Conservation (phyloP, 73 alveolate genomes). For the Uronychia setigera region DNA sequence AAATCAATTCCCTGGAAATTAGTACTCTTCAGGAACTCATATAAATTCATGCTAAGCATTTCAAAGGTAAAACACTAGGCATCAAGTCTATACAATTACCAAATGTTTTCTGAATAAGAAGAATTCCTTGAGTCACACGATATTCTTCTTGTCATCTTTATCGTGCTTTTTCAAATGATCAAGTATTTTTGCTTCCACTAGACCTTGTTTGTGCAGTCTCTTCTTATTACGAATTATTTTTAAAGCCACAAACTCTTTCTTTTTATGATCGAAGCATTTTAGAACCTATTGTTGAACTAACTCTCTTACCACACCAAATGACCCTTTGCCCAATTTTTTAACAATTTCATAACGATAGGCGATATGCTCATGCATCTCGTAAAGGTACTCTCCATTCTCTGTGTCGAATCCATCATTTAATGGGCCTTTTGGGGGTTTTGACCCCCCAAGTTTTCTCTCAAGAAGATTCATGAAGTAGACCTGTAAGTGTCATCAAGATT, state of each 20-base stretch:
- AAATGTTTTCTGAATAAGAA: slow-evolving; percentile 71
- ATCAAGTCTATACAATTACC: slow-evolving; percentile 24
- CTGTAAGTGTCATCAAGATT: neutral
- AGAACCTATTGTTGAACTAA: slow-evolving; percentile 53
- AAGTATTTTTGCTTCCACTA: slow-evolving; percentile 72
- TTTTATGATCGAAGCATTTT: slow-evolving; percentile 85
- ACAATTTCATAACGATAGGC: slow-evolving; percentile 70
- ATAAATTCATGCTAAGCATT: slow-evolving; percentile 63
- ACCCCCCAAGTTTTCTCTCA: neutral
- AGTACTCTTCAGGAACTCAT: slow-evolving; percentile 78
- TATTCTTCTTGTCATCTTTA: slow-evolving; percentile 52
- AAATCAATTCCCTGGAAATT: slow-evolving; percentile 85
- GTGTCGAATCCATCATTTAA: slow-evolving; percentile 55
- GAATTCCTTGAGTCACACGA: slow-evolving; percentile 67
- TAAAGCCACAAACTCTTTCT: slow-evolving; percentile 73
- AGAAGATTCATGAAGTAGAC: neutral
- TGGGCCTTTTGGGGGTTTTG: slow-evolving; percentile 26
- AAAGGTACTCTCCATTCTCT: slow-evolving; percentile 45
- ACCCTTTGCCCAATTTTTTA: slow-evolving; percentile 79
- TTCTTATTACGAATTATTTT: slow-evolving; percentile 72
- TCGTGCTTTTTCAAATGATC: slow-evolving; percentile 63
- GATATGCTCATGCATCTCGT: slow-evolving; percentile 31
- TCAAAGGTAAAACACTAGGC: slow-evolving; percentile 59
- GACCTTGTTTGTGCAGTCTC: slow-evolving; percentile 65
- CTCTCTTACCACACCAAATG: slow-evolving; percentile 70